Base-by-base conservation (phyloP, 2,329 filamentous ascomycete genomes). In the Phialophora macrospora region DNA sequence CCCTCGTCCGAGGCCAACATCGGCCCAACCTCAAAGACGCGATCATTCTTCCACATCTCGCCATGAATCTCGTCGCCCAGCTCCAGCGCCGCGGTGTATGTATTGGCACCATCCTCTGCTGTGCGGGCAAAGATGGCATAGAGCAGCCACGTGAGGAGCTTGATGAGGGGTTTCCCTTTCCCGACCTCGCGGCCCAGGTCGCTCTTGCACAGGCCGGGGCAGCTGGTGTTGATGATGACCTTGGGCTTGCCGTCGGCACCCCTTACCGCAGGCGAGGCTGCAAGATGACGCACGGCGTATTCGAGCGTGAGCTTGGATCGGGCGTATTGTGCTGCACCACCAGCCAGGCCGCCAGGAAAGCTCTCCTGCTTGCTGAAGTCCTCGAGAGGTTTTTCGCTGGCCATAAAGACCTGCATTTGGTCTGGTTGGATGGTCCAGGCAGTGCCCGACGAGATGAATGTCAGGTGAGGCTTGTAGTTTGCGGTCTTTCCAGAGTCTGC, bases 391-490 rank as follows among this genome's bases (percentile, higher is more conserved):
- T 71, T 65, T 46, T 69, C 56, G 49, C 62, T 68, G 14, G 24
- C 55, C 17, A 63, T 70, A 1, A 75, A 72, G 2, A 73, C 74
- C 49, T 68, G 73, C 22, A 79, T 72, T 58, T 71, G 73, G 41
- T 75, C 72, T 1, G 74, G 71, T 30, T 74, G 73, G 22, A 77
- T 75, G 24, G 73, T 72, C 46, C 54, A 65, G 44, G 77, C 76
- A 66, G 78, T 75, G 68, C 80, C 76, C 68, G 80, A 82, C 2
- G 80, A 80, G 3, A 82, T 75, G 38, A 83, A 77, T 0, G 77
- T 79, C 8, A 84, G 73, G 67, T 82, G 78, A 0, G 79, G 74
- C 4, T 64, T 71, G 38, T 62, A 65, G 2, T 59, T 52, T 28
- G 48, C 24, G 14, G 22, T 65, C 24, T 64, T 67, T 2, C 73